Percentiles rank a stretch among this genome's conserved stretches.
Conservation (phyloP, 2,329 filamentous ascomycete species). For the Aspergillus aculeatus region DNA sequence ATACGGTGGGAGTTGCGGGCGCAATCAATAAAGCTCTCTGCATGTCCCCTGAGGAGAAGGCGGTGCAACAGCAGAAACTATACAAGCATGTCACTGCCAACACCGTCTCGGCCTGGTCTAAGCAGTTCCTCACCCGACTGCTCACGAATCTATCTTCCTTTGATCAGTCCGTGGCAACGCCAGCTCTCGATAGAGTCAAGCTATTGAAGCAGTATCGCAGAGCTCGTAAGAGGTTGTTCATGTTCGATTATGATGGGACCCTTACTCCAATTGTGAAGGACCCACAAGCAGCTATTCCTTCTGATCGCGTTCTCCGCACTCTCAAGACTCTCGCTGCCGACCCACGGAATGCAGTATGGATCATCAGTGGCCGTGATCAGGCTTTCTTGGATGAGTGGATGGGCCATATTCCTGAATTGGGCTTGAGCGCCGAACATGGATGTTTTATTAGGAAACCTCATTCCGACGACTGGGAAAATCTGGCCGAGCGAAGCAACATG, state of each 20-base stretch:
- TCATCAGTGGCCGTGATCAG: constrained; percentile 93
- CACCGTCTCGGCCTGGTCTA: constrained; percentile 84
- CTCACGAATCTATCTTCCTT: constrained; percentile 77
- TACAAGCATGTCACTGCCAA: constrained; percentile 83
- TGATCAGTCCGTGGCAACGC: constrained; percentile 73
- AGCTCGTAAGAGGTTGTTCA: constrained; percentile 79
- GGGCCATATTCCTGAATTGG: constrained; percentile 83
- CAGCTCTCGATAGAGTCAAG: constrained; percentile 71
- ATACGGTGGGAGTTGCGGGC: constrained; percentile 77
- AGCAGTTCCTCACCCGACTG: constrained; percentile 73
- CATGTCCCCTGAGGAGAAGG: constrained; percentile 67
- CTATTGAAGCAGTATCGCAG: constrained; percentile 72
- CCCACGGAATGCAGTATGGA: constrained; percentile 88
- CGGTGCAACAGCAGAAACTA: constrained; percentile 68
- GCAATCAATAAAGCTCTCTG: constrained; percentile 79
- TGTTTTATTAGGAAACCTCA: constrained; percentile 88
- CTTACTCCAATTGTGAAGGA: constrained; percentile 93
- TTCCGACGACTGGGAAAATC: constrained; percentile 77
- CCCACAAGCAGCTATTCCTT: constrained; percentile 83
- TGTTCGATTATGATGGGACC: constrained; percentile 99
- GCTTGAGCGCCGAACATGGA: constrained; percentile 95
- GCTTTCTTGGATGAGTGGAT: constrained; percentile 87
- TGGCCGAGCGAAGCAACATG: constrained; percentile 86
- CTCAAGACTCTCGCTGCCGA: constrained; percentile 78
- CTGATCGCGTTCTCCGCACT: constrained; percentile 75